Conservation (phyloP, 805 yeast species). For the Candida fluviatilis region DNA sequence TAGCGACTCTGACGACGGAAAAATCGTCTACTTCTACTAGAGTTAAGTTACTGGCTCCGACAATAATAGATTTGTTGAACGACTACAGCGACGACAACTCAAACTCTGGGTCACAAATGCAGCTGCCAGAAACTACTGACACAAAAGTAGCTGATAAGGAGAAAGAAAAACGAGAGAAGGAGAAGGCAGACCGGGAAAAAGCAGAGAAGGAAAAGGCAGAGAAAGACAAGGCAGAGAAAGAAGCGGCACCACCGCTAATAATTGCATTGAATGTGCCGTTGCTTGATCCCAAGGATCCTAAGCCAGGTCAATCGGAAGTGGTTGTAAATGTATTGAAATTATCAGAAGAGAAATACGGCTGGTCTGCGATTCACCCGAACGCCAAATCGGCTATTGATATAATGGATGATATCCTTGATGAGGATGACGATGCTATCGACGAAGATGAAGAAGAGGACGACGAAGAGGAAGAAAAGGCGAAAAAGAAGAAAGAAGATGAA, state of each 20-base stretch:
- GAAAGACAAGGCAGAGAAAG: constrained; percentile 15
- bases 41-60: constrained; percentile 18
- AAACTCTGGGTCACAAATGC: constrained; percentile 6
- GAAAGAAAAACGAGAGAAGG: constrained; percentile 9
- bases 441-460: constrained; percentile 26
- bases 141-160: constrained; percentile 9
- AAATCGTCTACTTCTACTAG: constrained; percentile 11
- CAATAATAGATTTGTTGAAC: constrained; percentile 15
- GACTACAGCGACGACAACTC: constrained; percentile 9
- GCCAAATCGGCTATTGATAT: constrained; percentile 55
- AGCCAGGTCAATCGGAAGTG: constrained; percentile 57
- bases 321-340: constrained; percentile 67
- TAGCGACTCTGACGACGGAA: constrained; percentile 16
- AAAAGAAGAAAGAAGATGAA: constrained; percentile 18
- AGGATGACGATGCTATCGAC: constrained; percentile 24
- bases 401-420: constrained; percentile 35
- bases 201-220: constrained; percentile 6
- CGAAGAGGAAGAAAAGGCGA: constrained; percentile 12
- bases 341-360: constrained; percentile 84
- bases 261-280: constrained; percentile 55
- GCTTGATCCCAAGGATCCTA: constrained; percentile 41
- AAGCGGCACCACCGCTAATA: constrained; percentile 37
- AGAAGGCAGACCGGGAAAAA: constrained; percentile 6
- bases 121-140: background rate
- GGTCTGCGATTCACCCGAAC: constrained; percentile 64